Conservation (phyloP, 306 rosid genomes). For the Malus orientalis region DNA sequence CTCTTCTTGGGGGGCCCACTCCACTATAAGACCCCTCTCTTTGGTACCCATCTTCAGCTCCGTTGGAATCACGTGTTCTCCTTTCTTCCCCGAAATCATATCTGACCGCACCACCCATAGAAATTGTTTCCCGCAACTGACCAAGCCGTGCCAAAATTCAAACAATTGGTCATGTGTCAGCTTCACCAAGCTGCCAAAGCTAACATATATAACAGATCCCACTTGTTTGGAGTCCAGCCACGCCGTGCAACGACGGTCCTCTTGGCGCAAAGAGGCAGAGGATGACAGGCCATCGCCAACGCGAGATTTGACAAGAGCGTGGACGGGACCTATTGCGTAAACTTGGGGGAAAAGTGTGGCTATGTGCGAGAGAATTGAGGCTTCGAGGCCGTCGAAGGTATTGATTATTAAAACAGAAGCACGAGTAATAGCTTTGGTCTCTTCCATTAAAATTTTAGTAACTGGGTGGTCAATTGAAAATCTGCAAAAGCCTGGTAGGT, state of each 20-base stretch:
- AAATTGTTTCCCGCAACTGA: too few species aligned
- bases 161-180: too few species aligned
- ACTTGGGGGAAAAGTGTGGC: not conserved
- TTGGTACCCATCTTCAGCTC: conserved; percentile 17
- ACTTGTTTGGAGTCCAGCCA: conserved; percentile 1
- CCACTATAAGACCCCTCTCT: conserved; percentile 18
- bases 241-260: not conserved
- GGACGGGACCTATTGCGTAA: conserved; percentile 8
- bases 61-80: not conserved
- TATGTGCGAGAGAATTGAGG: not conserved
- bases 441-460: not conserved
- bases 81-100: not conserved
- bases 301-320: not conserved
- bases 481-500: too few species aligned
- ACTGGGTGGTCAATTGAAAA: too few species aligned
- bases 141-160: not conserved
- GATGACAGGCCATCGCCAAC: not conserved
- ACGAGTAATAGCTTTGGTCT: not conserved
- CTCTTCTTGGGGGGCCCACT: conserved; percentile 33
- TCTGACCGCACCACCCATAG: not conserved
- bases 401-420: conserved; percentile 6
- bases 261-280: not conserved
- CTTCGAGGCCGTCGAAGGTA: not conserved
- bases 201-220: conserved; percentile 4
- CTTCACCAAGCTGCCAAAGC: not conserved